phyloP scores from a whole-genome alignment of 805 yeast genomes.

The Metschnikowia kunwiensis region DNA sequence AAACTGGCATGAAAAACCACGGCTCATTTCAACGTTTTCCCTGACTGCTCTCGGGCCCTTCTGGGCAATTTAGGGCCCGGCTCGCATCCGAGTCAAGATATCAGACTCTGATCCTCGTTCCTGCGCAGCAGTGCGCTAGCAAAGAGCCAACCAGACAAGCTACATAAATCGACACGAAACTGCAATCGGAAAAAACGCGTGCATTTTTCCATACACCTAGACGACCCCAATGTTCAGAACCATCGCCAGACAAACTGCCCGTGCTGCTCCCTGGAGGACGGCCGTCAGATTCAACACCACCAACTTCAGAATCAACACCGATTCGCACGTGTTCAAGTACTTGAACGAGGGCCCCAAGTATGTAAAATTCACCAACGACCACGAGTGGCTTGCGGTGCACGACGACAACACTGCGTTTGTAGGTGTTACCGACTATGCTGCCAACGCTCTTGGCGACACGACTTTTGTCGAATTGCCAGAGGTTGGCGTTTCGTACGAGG shows the following conservation, averaged over 20 bases:
- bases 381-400: conserved; percentile 91
- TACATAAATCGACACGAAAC: background rate
- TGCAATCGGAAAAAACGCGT: no score
- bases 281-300: conserved; percentile 27
- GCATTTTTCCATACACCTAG: no score
- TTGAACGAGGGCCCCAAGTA: conserved; percentile 41
- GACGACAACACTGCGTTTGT: conserved; percentile 78
- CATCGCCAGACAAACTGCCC: conserved; percentile 16
- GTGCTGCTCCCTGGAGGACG: conserved; percentile 13
- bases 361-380: conserved; percentile 78
- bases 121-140: conserved; percentile 1
- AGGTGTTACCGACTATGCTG: conserved; percentile 92
- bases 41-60: no score
- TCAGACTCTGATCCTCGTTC: background rate
- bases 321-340: conserved; percentile 40
- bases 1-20: no score
- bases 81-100: no score
- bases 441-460: conserved; percentile 95
- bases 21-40: no score
- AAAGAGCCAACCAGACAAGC: background rate
- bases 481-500: conserved; percentile 54
- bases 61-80: no score
- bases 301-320: conserved; percentile 35
- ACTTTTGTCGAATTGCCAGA: conserved; percentile 91
- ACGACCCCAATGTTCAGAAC: conserved; percentile 18